Conservation (phyloP, 495 filamentous ascomycete genomes). For the Aspergillus asperescens region DNA sequence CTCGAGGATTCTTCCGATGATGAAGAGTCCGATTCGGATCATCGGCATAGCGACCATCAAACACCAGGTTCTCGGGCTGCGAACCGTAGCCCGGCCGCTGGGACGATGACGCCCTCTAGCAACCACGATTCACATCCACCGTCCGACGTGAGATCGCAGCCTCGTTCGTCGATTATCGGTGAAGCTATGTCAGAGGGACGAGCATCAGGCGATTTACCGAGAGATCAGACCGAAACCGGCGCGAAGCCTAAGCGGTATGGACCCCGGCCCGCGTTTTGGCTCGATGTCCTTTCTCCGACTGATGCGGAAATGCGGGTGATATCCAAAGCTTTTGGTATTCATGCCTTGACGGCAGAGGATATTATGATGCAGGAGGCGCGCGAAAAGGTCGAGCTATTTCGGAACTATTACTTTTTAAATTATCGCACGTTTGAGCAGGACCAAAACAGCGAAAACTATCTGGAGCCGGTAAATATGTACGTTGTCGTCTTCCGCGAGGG, state of each 20-base stretch:
- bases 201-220: constrained; percentile 17
- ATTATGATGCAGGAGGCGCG: constrained; percentile 96
- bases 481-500: constrained; percentile 95
- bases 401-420: constrained; percentile 96
- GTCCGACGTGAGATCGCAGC: constrained; percentile 10
- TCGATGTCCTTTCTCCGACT: constrained; percentile 86
- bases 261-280: constrained; percentile 89
- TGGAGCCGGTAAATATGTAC: constrained; percentile 96
- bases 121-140: constrained; percentile 5
- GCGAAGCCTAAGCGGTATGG: constrained; percentile 66
- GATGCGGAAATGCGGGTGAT: constrained; percentile 89
- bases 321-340: constrained; percentile 88
- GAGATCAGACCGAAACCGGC: constrained; percentile 19
- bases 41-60: constrained; percentile 21
- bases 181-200: constrained; percentile 31
- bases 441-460: constrained; percentile 74
- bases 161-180: constrained; percentile 28
- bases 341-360: constrained; percentile 90
- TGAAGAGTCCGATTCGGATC: constrained; percentile 57
- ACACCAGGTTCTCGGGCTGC: constrained; percentile 14
- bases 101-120: constrained; percentile 3
- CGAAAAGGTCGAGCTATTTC: constrained; percentile 96
- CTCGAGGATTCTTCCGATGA: constrained; percentile 59
- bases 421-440: constrained; percentile 97
- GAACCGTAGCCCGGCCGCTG: constrained; percentile 4